Evolutionary conservation across 2,329 filamentous ascomycete genomes (phyloP).

Genomic region (Verticillium dahliae): DNA sequence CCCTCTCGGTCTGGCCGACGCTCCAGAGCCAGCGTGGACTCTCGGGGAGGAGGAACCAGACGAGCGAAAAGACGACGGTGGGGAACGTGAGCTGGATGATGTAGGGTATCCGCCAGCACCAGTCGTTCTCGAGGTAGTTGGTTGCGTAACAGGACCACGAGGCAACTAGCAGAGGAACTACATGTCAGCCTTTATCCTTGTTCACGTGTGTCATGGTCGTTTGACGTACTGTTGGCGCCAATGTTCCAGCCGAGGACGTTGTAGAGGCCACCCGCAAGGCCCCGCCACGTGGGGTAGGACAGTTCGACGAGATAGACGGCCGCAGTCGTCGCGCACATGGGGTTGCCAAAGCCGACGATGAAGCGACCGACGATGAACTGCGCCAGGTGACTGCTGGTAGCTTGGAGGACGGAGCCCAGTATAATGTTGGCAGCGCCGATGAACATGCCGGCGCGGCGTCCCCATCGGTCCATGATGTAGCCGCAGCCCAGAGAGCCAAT

Average conservation of each 20-base stretch:
- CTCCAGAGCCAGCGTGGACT: conserved; percentile 35
- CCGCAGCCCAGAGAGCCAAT: conserved; percentile 9
- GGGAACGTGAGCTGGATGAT: conserved; percentile 36
- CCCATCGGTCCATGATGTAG: conserved; percentile 14
- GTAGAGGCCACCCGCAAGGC: conserved; percentile 12
- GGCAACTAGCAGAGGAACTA: conserved; percentile 21
- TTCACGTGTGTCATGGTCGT: neutral
- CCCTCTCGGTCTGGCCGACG: conserved; percentile 20
- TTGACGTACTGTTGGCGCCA: conserved; percentile 11
- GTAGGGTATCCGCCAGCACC: conserved; percentile 40
- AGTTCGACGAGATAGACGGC: conserved; percentile 13
- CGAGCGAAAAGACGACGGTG: conserved; percentile 33
- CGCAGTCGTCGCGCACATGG: conserved; percentile 12
- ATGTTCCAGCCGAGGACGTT: conserved; percentile 14
- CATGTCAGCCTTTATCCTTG: neutral
- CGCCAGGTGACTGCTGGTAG: conserved; percentile 8
- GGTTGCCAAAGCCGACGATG: conserved; percentile 8
- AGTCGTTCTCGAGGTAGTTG: conserved; percentile 32
- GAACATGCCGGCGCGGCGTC: conserved; percentile 12
- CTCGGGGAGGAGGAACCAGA: conserved; percentile 38
- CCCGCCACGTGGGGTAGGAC: conserved; percentile 13
- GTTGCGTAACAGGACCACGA: conserved; percentile 39
- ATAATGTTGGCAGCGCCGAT: conserved; percentile 8
- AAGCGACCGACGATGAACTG: conserved; percentile 13
- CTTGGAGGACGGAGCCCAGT: conserved; percentile 12